phyloP scores from a whole-genome alignment of 345 rosid genomes.

The Litchi chinensis region DNA sequence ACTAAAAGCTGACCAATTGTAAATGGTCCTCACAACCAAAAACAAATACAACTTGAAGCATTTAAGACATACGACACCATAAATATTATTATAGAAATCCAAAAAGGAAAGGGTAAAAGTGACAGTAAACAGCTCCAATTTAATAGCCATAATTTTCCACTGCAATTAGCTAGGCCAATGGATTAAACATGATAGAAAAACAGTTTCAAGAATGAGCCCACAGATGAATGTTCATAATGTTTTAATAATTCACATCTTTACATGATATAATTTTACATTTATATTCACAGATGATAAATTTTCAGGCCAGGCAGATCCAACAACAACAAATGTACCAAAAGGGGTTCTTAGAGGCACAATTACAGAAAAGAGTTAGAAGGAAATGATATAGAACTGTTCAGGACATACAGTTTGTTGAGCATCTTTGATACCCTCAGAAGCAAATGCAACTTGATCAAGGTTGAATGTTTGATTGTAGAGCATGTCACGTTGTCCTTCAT shows the following conservation, averaged over 20 bases:
- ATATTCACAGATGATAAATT: not conserved
- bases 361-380: not conserved
- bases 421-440: slow-evolving; percentile 96
- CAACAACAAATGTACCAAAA: not conserved
- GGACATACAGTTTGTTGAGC: slow-evolving; percentile 94
- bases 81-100: not conserved
- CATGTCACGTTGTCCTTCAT: slow-evolving; percentile 98
- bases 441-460: slow-evolving; percentile 99
- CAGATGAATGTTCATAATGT: not conserved
- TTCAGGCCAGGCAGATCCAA: not conserved
- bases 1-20: not conserved
- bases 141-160: not conserved
- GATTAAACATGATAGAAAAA: not conserved
- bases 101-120: not conserved
- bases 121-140: not conserved
- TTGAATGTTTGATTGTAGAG: slow-evolving; percentile 94
- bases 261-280: not conserved
- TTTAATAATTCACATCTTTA: not conserved
- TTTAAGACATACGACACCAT: not conserved
- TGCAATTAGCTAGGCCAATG: not conserved
- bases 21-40: not conserved
- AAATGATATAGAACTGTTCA: not conserved
- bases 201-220: not conserved
- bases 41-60: not conserved
- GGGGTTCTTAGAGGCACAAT: not conserved